Conservation (phyloP, 2,329 filamentous ascomycete species). For the Fusarium domesticum region DNA sequence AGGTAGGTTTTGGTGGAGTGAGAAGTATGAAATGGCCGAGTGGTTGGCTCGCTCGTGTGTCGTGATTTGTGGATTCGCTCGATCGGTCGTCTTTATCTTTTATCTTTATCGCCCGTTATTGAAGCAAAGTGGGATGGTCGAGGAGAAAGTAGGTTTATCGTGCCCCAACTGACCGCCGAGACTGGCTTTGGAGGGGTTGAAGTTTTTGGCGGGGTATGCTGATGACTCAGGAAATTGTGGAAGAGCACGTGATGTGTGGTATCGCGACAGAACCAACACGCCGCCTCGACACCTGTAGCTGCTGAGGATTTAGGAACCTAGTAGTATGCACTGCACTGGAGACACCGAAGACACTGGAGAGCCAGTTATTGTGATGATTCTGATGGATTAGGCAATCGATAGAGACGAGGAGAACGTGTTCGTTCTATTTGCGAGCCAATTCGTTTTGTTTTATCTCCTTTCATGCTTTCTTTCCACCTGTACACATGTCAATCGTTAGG, state of each 20-base stretch:
- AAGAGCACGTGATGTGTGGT: conserved; percentile 14
- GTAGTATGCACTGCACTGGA: too few species aligned
- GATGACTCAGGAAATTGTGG: conserved; percentile 22
- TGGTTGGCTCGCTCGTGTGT: background rate
- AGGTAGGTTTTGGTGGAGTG: too few species aligned
- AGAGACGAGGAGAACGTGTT: too few species aligned
- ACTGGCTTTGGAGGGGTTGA: conserved; percentile 25
- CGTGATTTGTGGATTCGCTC: background rate
- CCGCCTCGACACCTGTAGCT: background rate
- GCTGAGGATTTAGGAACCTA: too few species aligned
- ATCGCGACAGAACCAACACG: background rate
- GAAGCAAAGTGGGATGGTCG: conserved; percentile 10
- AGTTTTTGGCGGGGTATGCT: conserved; percentile 27
- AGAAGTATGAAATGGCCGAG: background rate
- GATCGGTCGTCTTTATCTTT: conserved; percentile 3
- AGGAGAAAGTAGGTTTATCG: conserved; percentile 16
- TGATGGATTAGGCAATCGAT: too few species aligned
- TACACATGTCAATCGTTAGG: background rate
- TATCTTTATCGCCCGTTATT: background rate
- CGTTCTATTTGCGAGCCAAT: too few species aligned
- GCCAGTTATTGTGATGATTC: too few species aligned
- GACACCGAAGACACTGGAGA: too few species aligned
- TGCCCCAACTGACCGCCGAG: conserved; percentile 18
- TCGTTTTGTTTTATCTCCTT: too few species aligned
- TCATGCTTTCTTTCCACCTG: background rate